Percentiles rank a stretch among this genome's conserved stretches.
These are phyloP conservation scores for Zoysia pacifica DNA, from an alignment of 176 grass and related monocot species.

Conservation along the genomic window DNA sequence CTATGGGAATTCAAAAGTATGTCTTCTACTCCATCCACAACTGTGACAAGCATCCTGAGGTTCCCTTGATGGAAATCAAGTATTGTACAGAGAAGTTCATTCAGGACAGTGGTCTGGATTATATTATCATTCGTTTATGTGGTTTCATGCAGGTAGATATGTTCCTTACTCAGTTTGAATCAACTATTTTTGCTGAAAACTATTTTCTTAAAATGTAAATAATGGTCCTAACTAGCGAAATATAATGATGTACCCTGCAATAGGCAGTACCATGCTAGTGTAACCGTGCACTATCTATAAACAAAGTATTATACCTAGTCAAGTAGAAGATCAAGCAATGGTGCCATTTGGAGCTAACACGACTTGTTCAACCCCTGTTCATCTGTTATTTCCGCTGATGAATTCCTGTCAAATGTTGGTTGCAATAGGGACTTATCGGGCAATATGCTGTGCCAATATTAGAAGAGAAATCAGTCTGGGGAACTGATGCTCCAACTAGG, in stretches of 20 bases:
- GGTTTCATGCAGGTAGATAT: constrained; percentile 93
- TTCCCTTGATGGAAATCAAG: constrained; percentile 99
- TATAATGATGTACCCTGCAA: constrained; percentile 20
- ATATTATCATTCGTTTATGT: constrained; percentile 83
- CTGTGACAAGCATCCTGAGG: constrained; percentile 95
- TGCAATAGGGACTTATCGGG: constrained; percentile 82
- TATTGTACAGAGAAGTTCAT: constrained; percentile 96
- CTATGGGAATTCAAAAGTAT: constrained; percentile 97
- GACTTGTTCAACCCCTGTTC: constrained; percentile 2
- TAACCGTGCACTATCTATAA: background rate
- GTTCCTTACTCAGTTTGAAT: constrained; percentile 10
- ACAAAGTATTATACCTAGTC: background rate
- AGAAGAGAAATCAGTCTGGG: constrained; percentile 99
- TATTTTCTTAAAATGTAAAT: constrained; percentile 15
- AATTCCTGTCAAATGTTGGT: constrained; percentile 33
- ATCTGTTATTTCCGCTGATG: constrained; percentile 16
- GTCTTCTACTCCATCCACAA: constrained; percentile 99
- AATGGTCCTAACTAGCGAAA: constrained; percentile 14
- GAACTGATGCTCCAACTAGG: constrained; percentile 97
- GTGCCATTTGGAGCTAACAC: background rate
- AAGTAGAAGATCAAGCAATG: background rate
- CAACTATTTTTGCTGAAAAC: constrained; percentile 10
- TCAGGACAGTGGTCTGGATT: constrained; percentile 77
- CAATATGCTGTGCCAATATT: constrained; percentile 99
- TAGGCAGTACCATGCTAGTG: constrained; percentile 13